phyloP scores from a whole-genome alignment of 2,329 filamentous ascomycete genomes.

The Hortaea werneckii region DNA sequence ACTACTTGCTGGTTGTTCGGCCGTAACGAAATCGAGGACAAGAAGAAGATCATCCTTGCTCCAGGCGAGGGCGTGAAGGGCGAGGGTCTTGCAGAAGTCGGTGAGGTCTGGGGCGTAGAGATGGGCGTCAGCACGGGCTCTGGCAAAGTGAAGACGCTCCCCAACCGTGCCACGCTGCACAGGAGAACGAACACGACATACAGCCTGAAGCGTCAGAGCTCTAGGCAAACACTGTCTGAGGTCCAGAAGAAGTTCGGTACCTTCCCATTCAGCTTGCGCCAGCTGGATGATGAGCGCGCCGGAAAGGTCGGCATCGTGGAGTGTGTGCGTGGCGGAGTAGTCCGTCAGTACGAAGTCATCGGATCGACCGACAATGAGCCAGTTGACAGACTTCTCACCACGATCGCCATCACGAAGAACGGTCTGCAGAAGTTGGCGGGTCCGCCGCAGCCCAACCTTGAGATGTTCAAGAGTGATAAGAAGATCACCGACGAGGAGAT shows the following conservation, averaged over 20 bases:
- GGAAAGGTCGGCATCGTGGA: constrained; percentile 94
- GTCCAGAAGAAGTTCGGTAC: constrained; percentile 94
- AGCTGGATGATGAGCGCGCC: constrained; percentile 91
- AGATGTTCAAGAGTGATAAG: constrained; percentile 87
- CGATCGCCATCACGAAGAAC: constrained; percentile 94
- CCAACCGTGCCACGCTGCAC: constrained; percentile 83
- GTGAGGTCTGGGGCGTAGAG: constrained; percentile 97
- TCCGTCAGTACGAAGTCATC: constrained; percentile 92
- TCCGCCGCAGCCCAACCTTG: constrained; percentile 64
- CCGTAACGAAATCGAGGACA: constrained; percentile 92
- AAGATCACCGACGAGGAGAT: constrained; percentile 96
- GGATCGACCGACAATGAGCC: constrained; percentile 83
- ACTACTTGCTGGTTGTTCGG: constrained; percentile 96
- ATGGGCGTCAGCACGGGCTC: constrained; percentile 81
- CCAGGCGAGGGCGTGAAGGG: constrained; percentile 81
- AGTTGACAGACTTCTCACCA: constrained; percentile 80
- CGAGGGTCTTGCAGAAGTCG: constrained; percentile 76
- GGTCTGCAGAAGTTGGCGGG: constrained; percentile 78
- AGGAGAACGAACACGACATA: constrained; percentile 88
- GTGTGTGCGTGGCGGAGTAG: constrained; percentile 83
- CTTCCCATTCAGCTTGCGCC: constrained; percentile 95
- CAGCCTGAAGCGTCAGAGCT: constrained; percentile 85
- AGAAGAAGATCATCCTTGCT: constrained; percentile 94
- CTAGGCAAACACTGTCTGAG: constrained; percentile 84
- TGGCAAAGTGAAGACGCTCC: constrained; percentile 88